These are phyloP conservation scores for Ceratobasidium sp. DNA, from an alignment of 1,284 basidiomycete species.

Conservation along the genomic window DNA sequence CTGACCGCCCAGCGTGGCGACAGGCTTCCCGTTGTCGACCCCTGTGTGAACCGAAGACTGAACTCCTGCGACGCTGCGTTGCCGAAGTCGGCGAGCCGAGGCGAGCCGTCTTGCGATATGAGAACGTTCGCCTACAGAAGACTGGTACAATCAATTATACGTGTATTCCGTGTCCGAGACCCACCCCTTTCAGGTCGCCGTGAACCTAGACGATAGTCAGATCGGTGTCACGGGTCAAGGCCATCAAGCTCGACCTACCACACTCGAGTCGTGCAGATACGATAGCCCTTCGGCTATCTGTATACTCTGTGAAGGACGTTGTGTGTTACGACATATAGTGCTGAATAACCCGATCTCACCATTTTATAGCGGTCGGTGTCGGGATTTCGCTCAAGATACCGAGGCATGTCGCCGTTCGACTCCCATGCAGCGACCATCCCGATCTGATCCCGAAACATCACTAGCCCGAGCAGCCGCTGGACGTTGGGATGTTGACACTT, in stretches of 20 bases:
- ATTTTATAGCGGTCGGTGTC: not conserved
- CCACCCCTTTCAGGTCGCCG: slow-evolving; percentile 30
- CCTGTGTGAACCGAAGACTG: not conserved
- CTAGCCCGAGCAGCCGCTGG: not conserved
- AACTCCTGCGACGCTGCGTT: not conserved
- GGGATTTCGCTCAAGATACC: not conserved
- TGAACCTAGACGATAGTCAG: not conserved
- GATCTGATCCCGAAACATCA: slow-evolving; percentile 9
- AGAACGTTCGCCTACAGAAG: not conserved
- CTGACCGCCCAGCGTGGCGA: slow-evolving; percentile 3
- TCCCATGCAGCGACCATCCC: slow-evolving; percentile 8
- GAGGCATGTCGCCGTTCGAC: not conserved
- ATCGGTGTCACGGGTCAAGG: too few relatives aligned
- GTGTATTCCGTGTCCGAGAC: not conserved
- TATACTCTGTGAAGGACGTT: not conserved
- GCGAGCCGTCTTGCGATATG: not conserved
- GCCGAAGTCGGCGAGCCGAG: slow-evolving; percentile 2
- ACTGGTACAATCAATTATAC: not conserved
- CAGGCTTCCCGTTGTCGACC: not conserved
- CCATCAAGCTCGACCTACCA: not conserved
- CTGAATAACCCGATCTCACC: not conserved
- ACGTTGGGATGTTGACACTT: slow-evolving; percentile 9
- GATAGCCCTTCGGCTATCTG: not conserved
- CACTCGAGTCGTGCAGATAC: not conserved
- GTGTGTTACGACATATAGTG: not conserved